Evolutionary conservation across 225 moss, liverwort and hornwort species (phyloP).

Genomic region (Sphagnum tenellum): DNA sequence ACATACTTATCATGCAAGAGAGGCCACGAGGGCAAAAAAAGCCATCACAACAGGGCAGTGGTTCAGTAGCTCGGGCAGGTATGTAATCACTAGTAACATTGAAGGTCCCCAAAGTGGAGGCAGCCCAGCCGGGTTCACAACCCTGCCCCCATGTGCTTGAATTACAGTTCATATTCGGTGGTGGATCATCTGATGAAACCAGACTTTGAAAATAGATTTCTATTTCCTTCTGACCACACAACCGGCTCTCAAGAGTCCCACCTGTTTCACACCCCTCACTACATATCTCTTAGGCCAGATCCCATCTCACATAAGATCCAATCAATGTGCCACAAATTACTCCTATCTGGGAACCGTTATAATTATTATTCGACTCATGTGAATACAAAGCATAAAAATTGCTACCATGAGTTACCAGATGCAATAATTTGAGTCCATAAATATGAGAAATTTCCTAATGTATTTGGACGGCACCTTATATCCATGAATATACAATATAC

Average conservation of each 20-base stretch:
- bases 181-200: slow-evolving; percentile 11
- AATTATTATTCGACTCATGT: no score
- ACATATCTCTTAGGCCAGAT: no score
- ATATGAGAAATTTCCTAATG: not conserved
- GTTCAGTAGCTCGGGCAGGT: slow-evolving; percentile 25
- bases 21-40: slow-evolving; percentile 88
- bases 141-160: slow-evolving; percentile 21
- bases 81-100: slow-evolving; percentile 3
- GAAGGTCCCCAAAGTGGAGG: slow-evolving; percentile 1
- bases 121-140: slow-evolving; percentile 67
- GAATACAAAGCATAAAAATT: no score
- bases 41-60: slow-evolving; percentile 50
- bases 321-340: no score
- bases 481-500: no score
- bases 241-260: slow-evolving; percentile 23
- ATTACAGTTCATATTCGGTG: slow-evolving; percentile 65
- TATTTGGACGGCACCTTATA: no score
- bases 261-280: slow-evolving; percentile 13
- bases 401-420: not conserved
- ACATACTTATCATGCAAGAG: slow-evolving; percentile 94
- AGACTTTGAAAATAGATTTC: slow-evolving; percentile 43
- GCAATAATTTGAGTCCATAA: not conserved
- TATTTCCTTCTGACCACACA: slow-evolving; percentile 48
- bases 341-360: no score
- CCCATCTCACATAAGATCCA: no score